Percentiles rank a stretch among this genome's conserved stretches.
phyloP scores from a whole-genome alignment of 2,329 filamentous ascomycete species.

The Pseudogymnoascus sp. region DNA sequence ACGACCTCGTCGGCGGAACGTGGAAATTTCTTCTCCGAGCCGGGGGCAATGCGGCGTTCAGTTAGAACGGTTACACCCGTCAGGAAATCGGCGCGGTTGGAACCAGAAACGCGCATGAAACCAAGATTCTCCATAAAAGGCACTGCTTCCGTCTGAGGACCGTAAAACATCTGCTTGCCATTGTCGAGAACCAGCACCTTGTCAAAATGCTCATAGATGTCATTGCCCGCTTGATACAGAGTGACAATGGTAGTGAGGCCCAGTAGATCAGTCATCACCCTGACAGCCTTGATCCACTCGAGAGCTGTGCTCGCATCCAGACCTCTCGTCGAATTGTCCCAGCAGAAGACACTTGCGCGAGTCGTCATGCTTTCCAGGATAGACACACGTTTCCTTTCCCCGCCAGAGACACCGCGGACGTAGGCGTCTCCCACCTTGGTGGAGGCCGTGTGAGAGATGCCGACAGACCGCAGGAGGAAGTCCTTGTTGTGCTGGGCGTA shows the following conservation, averaged over 20 bases:
- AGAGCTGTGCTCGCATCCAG: conserved; percentile 59
- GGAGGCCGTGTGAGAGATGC: conserved; percentile 48
- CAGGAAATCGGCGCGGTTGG: conserved; percentile 60
- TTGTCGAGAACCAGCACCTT: conserved; percentile 64
- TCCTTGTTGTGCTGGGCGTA: conserved; percentile 49
- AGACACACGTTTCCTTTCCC: conserved; percentile 55
- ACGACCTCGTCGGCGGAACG: conserved; percentile 40
- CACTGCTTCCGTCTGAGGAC: conserved; percentile 49
- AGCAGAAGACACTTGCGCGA: conserved; percentile 47
- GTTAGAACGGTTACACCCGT: conserved; percentile 61
- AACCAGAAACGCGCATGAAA: conserved; percentile 54
- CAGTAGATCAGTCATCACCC: conserved; percentile 57
- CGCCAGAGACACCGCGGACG: conserved; percentile 55
- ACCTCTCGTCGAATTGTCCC: conserved; percentile 62
- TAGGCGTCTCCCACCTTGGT: conserved; percentile 53
- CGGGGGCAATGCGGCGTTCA: conserved; percentile 47
- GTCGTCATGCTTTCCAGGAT: conserved; percentile 45
- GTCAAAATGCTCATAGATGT: conserved; percentile 64
- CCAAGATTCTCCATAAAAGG: conserved; percentile 61
- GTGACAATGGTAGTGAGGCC: conserved; percentile 57
- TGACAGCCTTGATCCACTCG: conserved; percentile 53
- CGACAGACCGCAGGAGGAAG: conserved; percentile 35
- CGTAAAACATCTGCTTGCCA: conserved; percentile 61
- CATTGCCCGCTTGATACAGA: conserved; percentile 64
- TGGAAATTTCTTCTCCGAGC: conserved; percentile 38